Evolutionary conservation across 768 basidiomycete genomes (phyloP), one percentile per base, ranked within the genome.

Genomic region (Naganishia vishniacii): DNA sequence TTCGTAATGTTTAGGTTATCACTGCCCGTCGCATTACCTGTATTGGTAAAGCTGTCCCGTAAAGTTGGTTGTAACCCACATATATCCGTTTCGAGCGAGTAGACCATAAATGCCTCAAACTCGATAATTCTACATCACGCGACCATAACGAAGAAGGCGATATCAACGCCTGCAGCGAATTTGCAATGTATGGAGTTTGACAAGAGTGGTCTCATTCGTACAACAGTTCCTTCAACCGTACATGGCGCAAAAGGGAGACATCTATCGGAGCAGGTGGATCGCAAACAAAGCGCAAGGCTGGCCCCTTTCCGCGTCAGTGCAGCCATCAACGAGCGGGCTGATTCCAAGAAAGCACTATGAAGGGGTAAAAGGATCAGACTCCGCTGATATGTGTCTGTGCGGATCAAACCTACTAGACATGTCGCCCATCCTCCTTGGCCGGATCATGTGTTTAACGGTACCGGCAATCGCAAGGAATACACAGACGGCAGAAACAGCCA

Each of bases 381-480:
- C 41, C 23, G 26, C 49, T 16, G 8, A 9, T 2, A 45, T 16
- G 15, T 40, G 7, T 3, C 28, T n/a, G 11, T 13, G 5, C 20
- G 20, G 16, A 46, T 18, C 8, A 20, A 12, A 75, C 75, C 70
- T 64, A 75, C 75, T 59, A 9, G 71, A 70, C 75, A 77, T 77
- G 58, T 77, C 75, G 15, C 75, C 75, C 49, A 77, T 58, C 48
- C 73, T 73, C 51, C 95, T 86, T 65, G 95, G 95, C 75, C 87
- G 91, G 79, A 97, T 83, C 64, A 95, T 79, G 80, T 99, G 94
- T 64, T 92, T 84, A 51, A 88, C 84, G n/a, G 91, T 89, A 26
- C 95, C 91, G 26, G 86, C 82, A 51, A 98, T 77, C 26, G 90
- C 92, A 44, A 99, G 84, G 13, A 89, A 80, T 18, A 97, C 85